Evolutionary conservation across 139 green algal species (phyloP).

Genomic region (Chlamydomonas eustigma): DNA sequence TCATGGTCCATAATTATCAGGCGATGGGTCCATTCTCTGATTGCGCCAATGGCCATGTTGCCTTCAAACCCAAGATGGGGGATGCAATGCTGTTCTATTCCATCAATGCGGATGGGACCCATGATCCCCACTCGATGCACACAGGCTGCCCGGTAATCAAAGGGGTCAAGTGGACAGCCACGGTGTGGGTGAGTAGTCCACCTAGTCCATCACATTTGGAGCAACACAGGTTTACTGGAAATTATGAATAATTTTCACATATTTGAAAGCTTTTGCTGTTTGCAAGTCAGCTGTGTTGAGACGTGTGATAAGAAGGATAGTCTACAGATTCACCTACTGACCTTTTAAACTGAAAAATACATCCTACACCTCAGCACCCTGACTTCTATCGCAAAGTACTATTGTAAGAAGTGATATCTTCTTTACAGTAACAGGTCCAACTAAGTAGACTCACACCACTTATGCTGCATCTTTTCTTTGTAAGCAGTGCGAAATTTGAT

Average conservation of each 20-base stretch:
- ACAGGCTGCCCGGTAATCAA: conserved; percentile 68
- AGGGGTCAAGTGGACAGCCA: conserved; percentile 60
- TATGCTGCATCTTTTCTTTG: no score
- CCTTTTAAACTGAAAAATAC: no score
- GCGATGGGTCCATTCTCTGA: conserved; percentile 25
- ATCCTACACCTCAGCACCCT: neutral
- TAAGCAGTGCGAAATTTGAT: no score
- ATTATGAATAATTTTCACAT: no score
- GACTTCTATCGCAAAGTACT: neutral
- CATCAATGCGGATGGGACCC: conserved; percentile 1
- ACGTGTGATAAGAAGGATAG: no score
- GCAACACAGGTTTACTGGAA: no score
- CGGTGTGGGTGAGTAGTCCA: conserved; percentile 9
- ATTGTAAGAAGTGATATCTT: no score
- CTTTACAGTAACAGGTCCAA: no score
- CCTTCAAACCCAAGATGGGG: conserved; percentile 48
- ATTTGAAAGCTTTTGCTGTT: neutral
- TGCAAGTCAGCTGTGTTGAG: neutral
- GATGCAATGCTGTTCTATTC: conserved; percentile 49
- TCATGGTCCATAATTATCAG: neutral
- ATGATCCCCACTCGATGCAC: conserved; percentile 40
- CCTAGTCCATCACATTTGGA: neutral
- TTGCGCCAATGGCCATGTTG: conserved; percentile 57
- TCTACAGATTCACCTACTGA: no score
- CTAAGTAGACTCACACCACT: no score